Base-by-base conservation (phyloP, 2,329 filamentous ascomycete genomes). In the Metarhizium humberi region DNA sequence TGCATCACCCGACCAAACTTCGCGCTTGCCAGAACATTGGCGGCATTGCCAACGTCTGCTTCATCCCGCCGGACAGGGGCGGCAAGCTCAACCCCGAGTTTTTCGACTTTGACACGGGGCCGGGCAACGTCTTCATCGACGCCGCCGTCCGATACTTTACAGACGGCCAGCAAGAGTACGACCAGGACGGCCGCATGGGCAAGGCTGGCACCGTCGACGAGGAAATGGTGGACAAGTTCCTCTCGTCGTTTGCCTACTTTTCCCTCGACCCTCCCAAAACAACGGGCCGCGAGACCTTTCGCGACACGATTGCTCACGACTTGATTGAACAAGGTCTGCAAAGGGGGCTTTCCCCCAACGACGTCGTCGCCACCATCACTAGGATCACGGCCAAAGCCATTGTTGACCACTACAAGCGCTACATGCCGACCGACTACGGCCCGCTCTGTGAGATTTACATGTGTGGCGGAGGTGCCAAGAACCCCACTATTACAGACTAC, bases 21-120 rank as follows among this genome's bases (percentile, higher is more conserved):
- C 75, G 81, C 30, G 79, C 78, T 2, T 83, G 80, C 64, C 78
- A 84, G 62, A 83, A 84, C 62, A 83, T 85, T 54, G 79, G 79
- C 52, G 80, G 81, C 38, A 81, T 85, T 45, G 78, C 77, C 34
- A 84, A 81, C 59, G 77, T 85, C 29, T 84, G 77, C 67, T 82
- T 84, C 66, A 79, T 83, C 52, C 78, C 78, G 3, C 42, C 42
- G 7, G 42, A 45, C n/a, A 45, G 13, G 7, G 3, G 20, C 7
- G 42, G 74, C 78, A 18, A 18, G n/a, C 14, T 45, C 7, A 18
- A 55, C 36, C 52, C 52, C 0, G 72, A 78, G 4, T 59, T 55
- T 25, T 76, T 75, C 60, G 77, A 80, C 61, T 79, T 81, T 57
- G 76, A 81, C 60, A 81, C 78, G 52, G 65, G 65, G 34, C 68